Evolutionary conservation across 345 rosid species (phyloP).

Genomic region (Brassica rapa): DNA sequence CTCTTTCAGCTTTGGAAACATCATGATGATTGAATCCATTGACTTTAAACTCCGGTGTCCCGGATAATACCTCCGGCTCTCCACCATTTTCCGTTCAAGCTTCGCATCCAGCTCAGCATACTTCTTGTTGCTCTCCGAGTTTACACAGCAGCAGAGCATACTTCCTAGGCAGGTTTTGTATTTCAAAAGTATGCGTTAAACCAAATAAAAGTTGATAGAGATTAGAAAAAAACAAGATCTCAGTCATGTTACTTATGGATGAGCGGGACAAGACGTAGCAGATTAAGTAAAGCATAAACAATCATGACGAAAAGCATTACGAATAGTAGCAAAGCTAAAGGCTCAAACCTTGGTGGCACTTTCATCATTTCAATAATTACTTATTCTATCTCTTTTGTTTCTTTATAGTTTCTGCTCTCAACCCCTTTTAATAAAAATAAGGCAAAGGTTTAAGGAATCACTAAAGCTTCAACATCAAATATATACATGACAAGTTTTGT

Average conservation of each 20-base stretch:
- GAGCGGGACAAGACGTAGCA: conserved; percentile 6
- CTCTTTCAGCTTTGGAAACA: conserved; percentile 66
- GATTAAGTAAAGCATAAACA: conserved; percentile 34
- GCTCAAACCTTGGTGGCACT: conserved; percentile 30
- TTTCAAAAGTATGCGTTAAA: conserved; percentile 14
- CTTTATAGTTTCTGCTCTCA: conserved; percentile 4
- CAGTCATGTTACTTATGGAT: conserved; percentile 9
- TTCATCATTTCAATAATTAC: conserved; percentile 24
- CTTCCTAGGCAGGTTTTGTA: conserved; percentile 38
- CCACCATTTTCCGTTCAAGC: conserved; percentile 70
- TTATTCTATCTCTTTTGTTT: not conserved
- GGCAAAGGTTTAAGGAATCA: not conserved
- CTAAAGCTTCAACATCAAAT: conserved; percentile 26
- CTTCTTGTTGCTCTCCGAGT: conserved; percentile 50
- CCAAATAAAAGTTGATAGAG: not conserved
- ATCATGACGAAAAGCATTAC: conserved; percentile 33
- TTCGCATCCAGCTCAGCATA: conserved; percentile 63
- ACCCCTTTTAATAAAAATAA: conserved; percentile 3
- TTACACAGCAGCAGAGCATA: conserved; percentile 50
- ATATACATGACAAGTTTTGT: conserved; percentile 38
- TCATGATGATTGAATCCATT: conserved; percentile 70
- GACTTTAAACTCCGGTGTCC: conserved; percentile 55
- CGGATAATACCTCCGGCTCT: conserved; percentile 51
- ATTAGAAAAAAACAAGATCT: not conserved
- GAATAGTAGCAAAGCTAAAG: conserved; percentile 29